Conservation (phyloP, 2,329 filamentous ascomycete species). For the Stenocarpella maydis region DNA sequence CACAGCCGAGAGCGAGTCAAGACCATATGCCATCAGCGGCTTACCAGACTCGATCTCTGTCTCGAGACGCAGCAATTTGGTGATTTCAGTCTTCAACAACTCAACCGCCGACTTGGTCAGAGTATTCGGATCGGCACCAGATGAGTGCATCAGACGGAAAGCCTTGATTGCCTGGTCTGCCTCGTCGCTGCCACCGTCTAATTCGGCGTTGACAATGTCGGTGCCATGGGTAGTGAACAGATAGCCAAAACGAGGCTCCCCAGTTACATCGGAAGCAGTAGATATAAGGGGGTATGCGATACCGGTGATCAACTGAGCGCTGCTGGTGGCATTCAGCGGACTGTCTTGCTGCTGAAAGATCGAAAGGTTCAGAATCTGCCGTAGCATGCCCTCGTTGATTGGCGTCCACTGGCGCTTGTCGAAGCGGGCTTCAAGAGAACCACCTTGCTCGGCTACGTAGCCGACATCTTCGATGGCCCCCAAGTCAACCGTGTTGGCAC, state of each 20-base stretch:
- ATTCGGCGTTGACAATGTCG: too few relatives aligned
- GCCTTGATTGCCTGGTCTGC: not conserved
- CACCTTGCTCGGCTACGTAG: slow-evolving; percentile 40
- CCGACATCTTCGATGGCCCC: slow-evolving; percentile 48
- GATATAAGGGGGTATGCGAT: slow-evolving; percentile 35
- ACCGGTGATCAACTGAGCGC: slow-evolving; percentile 37
- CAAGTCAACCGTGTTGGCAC: slow-evolving; percentile 49
- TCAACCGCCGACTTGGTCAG: slow-evolving; percentile 3
- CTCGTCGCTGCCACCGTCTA: not conserved
- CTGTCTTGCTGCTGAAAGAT: slow-evolving; percentile 37
- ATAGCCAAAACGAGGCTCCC: slow-evolving; percentile 32
- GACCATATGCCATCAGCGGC: slow-evolving; percentile 38
- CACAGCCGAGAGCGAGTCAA: slow-evolving; percentile 45
- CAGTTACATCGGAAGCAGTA: slow-evolving; percentile 16
- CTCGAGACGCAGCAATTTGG: slow-evolving; percentile 35
- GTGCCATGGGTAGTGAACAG: not conserved
- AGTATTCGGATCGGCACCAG: not conserved
- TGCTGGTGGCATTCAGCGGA: not conserved
- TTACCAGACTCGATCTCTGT: slow-evolving; percentile 29
- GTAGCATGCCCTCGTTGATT: slow-evolving; percentile 38
- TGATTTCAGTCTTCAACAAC: slow-evolving; percentile 19
- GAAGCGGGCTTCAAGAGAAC: slow-evolving; percentile 27
- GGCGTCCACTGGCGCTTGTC: slow-evolving; percentile 35
- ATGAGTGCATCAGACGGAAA: slow-evolving; percentile 16
- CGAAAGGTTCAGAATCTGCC: slow-evolving; percentile 37